A percentile compares a stretch with the other conserved stretches of the same genome.
Conservation (phyloP, 176 grass and related monocot species). For the Eragrostis curvula region DNA sequence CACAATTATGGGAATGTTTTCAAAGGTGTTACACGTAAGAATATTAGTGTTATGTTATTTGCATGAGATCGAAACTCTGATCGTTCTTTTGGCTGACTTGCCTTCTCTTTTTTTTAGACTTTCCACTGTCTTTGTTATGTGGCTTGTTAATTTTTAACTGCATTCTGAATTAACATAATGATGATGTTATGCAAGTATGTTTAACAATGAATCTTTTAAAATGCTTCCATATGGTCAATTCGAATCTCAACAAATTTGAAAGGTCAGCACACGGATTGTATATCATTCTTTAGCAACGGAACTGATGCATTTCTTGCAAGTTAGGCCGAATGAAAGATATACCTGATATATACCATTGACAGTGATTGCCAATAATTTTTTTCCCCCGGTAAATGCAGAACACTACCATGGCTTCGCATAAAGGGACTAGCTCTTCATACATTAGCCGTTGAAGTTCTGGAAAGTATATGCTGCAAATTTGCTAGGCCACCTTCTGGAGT, state of each 20-base stretch:
- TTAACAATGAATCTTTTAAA: background rate
- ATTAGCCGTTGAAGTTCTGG: background rate
- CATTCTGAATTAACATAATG: background rate
- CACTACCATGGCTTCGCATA: constrained; percentile 18
- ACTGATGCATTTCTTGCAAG: background rate
- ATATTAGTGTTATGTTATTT: background rate
- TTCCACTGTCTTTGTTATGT: background rate
- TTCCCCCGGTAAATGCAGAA: background rate
- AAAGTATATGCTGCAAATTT: constrained; percentile 7
- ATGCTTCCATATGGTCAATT: background rate
- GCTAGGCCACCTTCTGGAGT: background rate
- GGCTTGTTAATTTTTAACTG: background rate
- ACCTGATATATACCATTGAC: background rate
- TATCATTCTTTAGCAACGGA: too few relatives aligned
- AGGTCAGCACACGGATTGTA: background rate
- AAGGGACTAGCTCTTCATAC: constrained; percentile 16
- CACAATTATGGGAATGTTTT: too few relatives aligned
- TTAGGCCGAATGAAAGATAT: background rate
- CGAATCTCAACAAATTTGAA: background rate
- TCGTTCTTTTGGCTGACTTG: background rate
- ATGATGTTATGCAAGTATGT: background rate
- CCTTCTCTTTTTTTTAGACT: background rate
- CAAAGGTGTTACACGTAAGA: background rate
- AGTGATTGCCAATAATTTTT: background rate
- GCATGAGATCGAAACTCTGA: background rate